Evolutionary conservation across 305 asterid genomes (phyloP), one percentile per base, ranked within the genome.

Genomic region (Fraxinus sp.): DNA sequence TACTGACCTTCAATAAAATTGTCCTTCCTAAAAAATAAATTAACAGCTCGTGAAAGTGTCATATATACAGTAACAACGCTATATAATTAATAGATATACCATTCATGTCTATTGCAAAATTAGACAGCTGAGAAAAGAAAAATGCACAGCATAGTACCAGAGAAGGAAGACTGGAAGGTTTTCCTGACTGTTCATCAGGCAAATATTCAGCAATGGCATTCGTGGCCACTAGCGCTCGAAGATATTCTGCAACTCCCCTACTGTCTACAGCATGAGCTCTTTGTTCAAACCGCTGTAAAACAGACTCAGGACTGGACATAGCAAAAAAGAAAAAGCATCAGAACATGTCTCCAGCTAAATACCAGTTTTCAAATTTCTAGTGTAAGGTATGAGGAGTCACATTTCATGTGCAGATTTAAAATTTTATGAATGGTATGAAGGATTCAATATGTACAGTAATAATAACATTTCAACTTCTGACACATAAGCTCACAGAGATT

Each of bases 111-210:
- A 80, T 43, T 46, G 36, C 6, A 5, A 74, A 74, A 49, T 9
- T 30, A 33, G 41, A 32, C 14, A 70, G 36, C 11, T 14, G 22
- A 71, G 16, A 43, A 80, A 46, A 39, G n/a, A 73, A 5, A 62
- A 78, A 22, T 64, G 70, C 28, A 78, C 7, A 81, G 83, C 68
- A 76, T 43, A 83, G 32, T 93, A 96, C 99, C 98, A 96, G 87
- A 75, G 93, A 91, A 84, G 99, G 98, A 89, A 96, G 97, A 90
- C 92, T 92, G 13, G 97, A 89, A 83, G 97, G 92, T 89, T 92
- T 96, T 81, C 98, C 99, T 18, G 95, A 89, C 86, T 89, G 92
- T 86, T 96, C 99, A 84, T 95, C 98, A 7, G 98, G 97, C 86
- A 95, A 90, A 89, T 91, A 95, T 28, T 96, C 98, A 78, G 96